These are phyloP conservation scores for Hysterangium stoloniferum DNA, from an alignment of 768 basidiomycete genomes.

Conservation along the genomic window DNA sequence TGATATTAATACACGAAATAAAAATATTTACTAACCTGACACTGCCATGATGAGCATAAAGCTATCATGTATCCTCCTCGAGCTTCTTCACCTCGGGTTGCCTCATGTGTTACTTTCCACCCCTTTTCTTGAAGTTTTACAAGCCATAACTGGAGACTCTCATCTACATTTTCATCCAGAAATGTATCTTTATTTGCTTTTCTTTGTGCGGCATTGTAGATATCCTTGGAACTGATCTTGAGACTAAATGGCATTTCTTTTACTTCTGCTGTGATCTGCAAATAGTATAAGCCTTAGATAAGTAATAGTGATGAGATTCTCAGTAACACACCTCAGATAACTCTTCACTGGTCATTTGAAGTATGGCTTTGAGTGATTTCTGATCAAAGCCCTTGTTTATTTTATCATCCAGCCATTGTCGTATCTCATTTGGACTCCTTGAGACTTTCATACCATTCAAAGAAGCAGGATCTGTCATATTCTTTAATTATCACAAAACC, in stretches of 20 bases:
- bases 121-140: not conserved
- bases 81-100: not conserved
- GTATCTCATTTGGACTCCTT: not conserved
- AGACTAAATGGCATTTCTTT: constrained; percentile 1
- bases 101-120: not conserved
- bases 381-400: not conserved
- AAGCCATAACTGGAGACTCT: not conserved
- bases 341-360: constrained; percentile 5
- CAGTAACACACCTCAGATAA: not conserved
- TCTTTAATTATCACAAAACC: too few species aligned
- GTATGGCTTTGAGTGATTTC: not conserved
- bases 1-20: not conserved
- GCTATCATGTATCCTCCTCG: not conserved
- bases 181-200: not conserved
- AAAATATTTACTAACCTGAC: not conserved
- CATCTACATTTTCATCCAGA: not conserved
- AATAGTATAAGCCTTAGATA: not conserved
- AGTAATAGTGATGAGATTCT: not conserved
- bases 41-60: constrained; percentile 6
- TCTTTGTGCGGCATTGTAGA: not conserved
- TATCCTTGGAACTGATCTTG: not conserved
- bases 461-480: too few species aligned
- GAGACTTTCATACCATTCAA: not conserved
- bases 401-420: constrained; percentile 3
- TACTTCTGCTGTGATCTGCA: not conserved